phyloP scores from a whole-genome alignment of 306 rosid genomes.

The Hippophae rhamnoides region DNA sequence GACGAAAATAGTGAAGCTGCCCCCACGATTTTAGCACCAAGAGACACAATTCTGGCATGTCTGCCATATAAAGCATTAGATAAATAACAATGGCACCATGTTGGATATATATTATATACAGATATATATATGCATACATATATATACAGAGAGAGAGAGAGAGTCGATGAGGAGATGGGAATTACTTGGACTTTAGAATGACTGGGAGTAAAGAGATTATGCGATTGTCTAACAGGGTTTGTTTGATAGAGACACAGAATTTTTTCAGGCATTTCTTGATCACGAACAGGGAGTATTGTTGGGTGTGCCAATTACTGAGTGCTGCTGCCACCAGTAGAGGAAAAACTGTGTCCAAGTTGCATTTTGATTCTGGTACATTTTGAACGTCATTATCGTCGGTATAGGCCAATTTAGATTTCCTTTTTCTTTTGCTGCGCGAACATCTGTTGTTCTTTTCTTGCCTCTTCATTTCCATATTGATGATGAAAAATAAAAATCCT shows the following conservation, averaged over 20 bases:
- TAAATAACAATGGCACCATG: neutral
- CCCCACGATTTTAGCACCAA: slow-evolving; percentile 36
- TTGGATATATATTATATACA: neutral
- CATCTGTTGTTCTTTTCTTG: neutral
- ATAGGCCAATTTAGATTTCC: slow-evolving; percentile 12
- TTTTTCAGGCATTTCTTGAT: slow-evolving; percentile 39
- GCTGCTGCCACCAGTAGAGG: slow-evolving; percentile 46
- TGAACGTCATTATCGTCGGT: neutral
- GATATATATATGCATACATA: neutral
- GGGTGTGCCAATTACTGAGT: slow-evolving; percentile 16
- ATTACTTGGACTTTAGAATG: slow-evolving; percentile 38
- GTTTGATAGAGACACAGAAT: slow-evolving; percentile 29
- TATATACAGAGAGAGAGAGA: neutral
- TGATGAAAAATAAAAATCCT: too few species aligned
- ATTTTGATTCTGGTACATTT: neutral
- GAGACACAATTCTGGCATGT: slow-evolving; percentile 21
- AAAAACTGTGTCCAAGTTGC: slow-evolving; percentile 23
- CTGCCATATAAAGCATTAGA: slow-evolving; percentile 13
- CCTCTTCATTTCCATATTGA: slow-evolving; percentile 3
- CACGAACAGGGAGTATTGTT: slow-evolving; percentile 24
- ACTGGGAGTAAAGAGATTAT: slow-evolving; percentile 54
- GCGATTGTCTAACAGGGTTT: slow-evolving; percentile 13
- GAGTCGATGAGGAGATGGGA: neutral
- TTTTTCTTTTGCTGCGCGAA: slow-evolving; percentile 21
- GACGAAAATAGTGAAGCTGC: slow-evolving; percentile 49